Conservation (phyloP, 179 eudicot species). For the Vitellaria paradoxa region DNA sequence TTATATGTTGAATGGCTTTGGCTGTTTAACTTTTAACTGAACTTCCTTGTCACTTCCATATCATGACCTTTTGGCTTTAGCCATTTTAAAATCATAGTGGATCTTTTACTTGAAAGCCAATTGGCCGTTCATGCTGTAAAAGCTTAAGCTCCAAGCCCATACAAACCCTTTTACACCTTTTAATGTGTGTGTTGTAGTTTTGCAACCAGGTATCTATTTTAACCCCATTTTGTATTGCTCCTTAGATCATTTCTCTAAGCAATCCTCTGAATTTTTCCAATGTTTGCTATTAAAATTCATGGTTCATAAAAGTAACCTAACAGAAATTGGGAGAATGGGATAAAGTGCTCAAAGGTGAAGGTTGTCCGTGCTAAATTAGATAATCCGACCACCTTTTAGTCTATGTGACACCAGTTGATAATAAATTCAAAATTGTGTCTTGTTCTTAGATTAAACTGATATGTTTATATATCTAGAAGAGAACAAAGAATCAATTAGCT, state of each 20-base stretch:
- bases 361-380: not conserved
- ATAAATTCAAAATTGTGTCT: not conserved
- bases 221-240: no score
- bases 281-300: not conserved
- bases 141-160: no score
- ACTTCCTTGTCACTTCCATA: no score
- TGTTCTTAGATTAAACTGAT: not conserved
- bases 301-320: not conserved
- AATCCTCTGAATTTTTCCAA: not conserved
- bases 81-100: no score
- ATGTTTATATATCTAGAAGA: not conserved
- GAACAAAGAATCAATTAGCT: not conserved
- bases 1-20: not conserved
- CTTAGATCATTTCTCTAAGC: not conserved
- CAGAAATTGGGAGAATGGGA: not conserved
- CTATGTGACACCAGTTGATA: not conserved
- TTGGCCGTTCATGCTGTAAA: no score
- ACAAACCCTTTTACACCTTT: no score
- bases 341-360: not conserved
- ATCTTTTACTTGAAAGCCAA: no score
- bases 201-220: no score
- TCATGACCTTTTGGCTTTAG: no score
- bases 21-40: no score
- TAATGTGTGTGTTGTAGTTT: no score
- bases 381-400: not conserved